A percentile compares a stretch with the other conserved stretches of the same genome.
These are phyloP conservation scores for Chrysoporthe deuterocubensis DNA, from an alignment of 2,329 filamentous ascomycete genomes.

Conservation along the genomic window DNA sequence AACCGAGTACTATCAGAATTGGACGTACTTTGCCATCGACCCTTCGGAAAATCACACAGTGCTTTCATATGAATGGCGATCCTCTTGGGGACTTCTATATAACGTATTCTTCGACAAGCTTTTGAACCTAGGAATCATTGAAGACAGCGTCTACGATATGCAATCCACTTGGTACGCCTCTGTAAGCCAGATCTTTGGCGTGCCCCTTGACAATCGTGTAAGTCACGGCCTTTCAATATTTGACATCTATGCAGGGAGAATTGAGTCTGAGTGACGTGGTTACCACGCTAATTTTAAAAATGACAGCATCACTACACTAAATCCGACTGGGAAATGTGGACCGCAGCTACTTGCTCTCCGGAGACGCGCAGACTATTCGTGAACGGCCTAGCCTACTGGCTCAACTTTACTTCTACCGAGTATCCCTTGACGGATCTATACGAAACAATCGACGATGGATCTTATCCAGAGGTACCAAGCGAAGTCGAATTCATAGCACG, in stretches of 20 bases:
- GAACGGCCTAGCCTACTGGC: conserved; percentile 66
- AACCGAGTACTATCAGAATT: conserved; percentile 65
- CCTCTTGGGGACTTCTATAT: conserved; percentile 78
- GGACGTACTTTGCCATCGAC: conserved; percentile 70
- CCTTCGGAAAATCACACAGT: conserved; percentile 72
- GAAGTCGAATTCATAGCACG: conserved; percentile 67
- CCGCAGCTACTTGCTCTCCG: conserved; percentile 65
- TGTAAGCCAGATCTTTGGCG: conserved; percentile 70
- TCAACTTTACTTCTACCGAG: conserved; percentile 69
- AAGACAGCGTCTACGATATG: conserved; percentile 36
- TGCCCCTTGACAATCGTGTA: conserved; percentile 67
- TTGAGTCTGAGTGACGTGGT: not conserved
- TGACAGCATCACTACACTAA: conserved; percentile 68
- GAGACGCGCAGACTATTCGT: conserved; percentile 63
- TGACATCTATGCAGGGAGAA: no score
- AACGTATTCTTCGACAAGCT: conserved; percentile 70
- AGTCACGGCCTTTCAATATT: not conserved
- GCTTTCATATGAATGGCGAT: conserved; percentile 76
- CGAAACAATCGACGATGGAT: conserved; percentile 65
- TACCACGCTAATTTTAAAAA: not conserved
- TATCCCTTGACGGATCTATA: conserved; percentile 71
- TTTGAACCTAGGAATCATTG: conserved; percentile 40
- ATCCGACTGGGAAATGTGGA: conserved; percentile 76
- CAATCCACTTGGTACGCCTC: conserved; percentile 42
- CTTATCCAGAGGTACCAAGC: conserved; percentile 51